Evolutionary conservation across 2,329 filamentous ascomycete species (phyloP), one percentile per base, ranked within the genome.

Genomic region (Trichophyton schoenleinii): DNA sequence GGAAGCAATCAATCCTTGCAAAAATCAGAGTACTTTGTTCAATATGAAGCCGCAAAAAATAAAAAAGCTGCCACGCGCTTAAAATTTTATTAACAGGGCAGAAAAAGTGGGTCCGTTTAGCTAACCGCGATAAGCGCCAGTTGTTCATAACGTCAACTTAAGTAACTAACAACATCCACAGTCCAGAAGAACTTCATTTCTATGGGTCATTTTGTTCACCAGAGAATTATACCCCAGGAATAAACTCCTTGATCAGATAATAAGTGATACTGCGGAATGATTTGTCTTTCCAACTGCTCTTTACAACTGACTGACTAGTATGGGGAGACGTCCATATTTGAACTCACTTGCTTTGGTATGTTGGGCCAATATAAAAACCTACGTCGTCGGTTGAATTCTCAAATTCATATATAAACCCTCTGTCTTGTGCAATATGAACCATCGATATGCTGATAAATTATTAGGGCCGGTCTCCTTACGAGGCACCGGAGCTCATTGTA

Each of bases 321-420:
- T 78, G 76, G 76, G 76, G 63, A 72, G 76, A 66, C 74, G 74
- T 64, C 73, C 74, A 64, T 77, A 76, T 67, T 67, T 77, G 67
- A 75, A 73, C 62, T 68, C 75, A 64, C 71, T 78, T 61, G 76
- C 75, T 67, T 66, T 78, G 75, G 76, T 78, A 76, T 69, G 74
- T 65, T 64, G 34, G 9, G 34, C 2, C 9, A 38, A 13, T 13
- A 38, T 9, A 38, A 38, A 13, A 2, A 36, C 1, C 11, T 13
- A 38, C 8, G 3, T 9, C 34, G 8, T 38, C 11, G 11, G 13
- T 11, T 13, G 34, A 38, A 38, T 38, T 11, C 34, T 13, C 34
- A 38, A 9, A 13, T 38, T 38, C 3, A 38, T 38, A 13, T 44
- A 60, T n/a, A 31, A 13, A 38, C 7, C 18, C 2, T 49, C 20